Base-by-base conservation (phyloP, 805 yeast species). In the Metschnikowia borealis region DNA sequence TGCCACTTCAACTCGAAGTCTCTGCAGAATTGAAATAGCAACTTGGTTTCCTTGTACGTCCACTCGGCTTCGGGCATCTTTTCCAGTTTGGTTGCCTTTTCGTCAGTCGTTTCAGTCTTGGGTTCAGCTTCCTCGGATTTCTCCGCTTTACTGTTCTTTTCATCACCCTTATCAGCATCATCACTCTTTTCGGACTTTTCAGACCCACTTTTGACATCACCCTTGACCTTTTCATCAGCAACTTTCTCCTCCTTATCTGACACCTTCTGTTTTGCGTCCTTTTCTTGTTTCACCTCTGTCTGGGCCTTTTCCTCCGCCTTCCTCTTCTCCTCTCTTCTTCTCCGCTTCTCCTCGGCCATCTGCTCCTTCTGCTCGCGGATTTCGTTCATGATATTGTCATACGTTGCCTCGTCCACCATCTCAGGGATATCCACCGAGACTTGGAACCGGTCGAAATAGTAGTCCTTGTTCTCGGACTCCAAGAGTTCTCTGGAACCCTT, bases 31-130 rank as follows among this genome's bases (percentile, higher is more conserved):
- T 83, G 85, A 65, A 92, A 90, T n/a, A 94, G 69, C 54, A 87
- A 83, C 36, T 72, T 71, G 0, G 96, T 88, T 65, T 94, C 97
- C 44, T 83, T 84, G 55, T 77, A 87, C 2, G 79, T 69, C 96
- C 97, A 90, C 8, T 66, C 70, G 1, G 53, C 49, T 5, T 47
- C 63, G n/a, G 68, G 54, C 43, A 74, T 62, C 2, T 71, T 69
- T 7, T 61, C 66, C 13, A 71, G 69, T 5, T 41, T 33, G 29
- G 23, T n/a, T 5, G 15, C 44, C 13, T 42, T 34, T 6, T 40
- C 50, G 14, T 37, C 39, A 39, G 70, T 66, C 20, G 71, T 63
- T 51, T 73, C 67, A 26, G 15, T 17, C 38, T 18, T 20, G 21
- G 14, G 11, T 26, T 17, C 41, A 14, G 17, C 5, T 0, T 32